Conservation (phyloP, 2,329 filamentous ascomycete species). For the Helicocarpus griseus region DNA sequence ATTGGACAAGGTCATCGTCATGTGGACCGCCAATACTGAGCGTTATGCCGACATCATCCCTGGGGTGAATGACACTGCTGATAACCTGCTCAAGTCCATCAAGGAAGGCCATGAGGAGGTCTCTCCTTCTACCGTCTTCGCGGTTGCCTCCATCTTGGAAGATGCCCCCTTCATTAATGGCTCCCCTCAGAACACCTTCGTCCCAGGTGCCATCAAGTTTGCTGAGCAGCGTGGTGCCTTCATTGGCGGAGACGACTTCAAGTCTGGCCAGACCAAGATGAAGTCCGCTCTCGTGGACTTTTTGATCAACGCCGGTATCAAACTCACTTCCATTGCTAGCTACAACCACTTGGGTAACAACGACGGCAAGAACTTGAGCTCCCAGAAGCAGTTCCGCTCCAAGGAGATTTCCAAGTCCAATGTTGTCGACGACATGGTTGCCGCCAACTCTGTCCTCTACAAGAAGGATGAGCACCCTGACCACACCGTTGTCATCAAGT, state of each 20-base stretch:
- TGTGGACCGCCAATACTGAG: conserved; percentile 99
- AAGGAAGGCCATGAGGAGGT: conserved; percentile 79
- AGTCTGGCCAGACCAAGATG: conserved; percentile 99
- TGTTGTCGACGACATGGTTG: conserved; percentile 99
- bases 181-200: conserved; percentile 97
- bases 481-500: conserved; percentile 99
- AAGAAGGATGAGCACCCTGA: conserved; percentile 88
- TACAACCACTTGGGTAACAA: conserved; percentile 99
- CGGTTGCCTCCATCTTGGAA: conserved; percentile 88
- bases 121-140: conserved; percentile 92
- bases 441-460: conserved; percentile 86
- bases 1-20: conserved; percentile 91
- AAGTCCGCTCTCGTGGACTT: conserved; percentile 98
- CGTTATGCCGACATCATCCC: conserved; percentile 80
- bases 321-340: conserved; percentile 93
- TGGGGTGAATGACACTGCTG: conserved; percentile 92
- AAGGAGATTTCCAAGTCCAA: conserved; percentile 99
- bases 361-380: conserved; percentile 96
- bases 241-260: conserved; percentile 98
- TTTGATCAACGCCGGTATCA: conserved; percentile 96
- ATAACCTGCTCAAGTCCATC: conserved; percentile 84
- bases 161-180: conserved; percentile 94
- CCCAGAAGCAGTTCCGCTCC: conserved; percentile 95
- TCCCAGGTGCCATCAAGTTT: conserved; percentile 81
- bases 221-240: conserved; percentile 80